Evolutionary conservation across 1,139 yeast species (phyloP), one percentile per base, ranked within the genome.

Genomic region (Barnettozyma hawaiiensis): DNA sequence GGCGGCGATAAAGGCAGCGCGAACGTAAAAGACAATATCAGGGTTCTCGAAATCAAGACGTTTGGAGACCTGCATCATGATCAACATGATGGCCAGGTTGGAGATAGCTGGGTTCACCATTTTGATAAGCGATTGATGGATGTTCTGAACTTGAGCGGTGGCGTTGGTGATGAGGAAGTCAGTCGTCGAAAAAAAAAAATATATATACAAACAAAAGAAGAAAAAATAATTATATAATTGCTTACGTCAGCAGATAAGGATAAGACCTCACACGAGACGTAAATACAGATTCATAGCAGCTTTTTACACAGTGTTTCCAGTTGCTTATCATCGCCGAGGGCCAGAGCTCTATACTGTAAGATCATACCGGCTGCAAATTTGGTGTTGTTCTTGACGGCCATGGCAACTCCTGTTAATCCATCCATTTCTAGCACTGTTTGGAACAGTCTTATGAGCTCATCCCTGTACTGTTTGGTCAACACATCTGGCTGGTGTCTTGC

Each of bases 21-120:
- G 82, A 47, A 86, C 90, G 63, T 81, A 85, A 62, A 84, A 69
- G 47, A 90, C 72, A 47, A 80, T 76, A 52, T 69, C 67, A 42
- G 95, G 92, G 67, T 92, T 78, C 65, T 90, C 97, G 69, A 90
- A 81, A 65, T 92, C 95, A 52, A 92, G 74, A 63, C 78, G 79
- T 69, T 89, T 87, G 53, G 97, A 79, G 51, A 89, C 84, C 69
- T 92, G 97, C 97, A 90, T 92, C 89, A 89, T 85, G 73, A 82
- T 83, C 64, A 92, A 84, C 96, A 90, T 90, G 77, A 92, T 70
- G 57, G 75, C 86, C 59, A 92, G 70, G 70, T 92, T 90, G 55
- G 89, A 69, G 53, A 89, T 71, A 55, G 95, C 95, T 41, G 98
- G 94, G 63, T 86, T 86, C 34, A 43, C 40, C 43, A 33, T 43